These are phyloP conservation scores for Magnaporthiopsis poae DNA, from an alignment of 2,329 filamentous ascomycete species.

Conservation along the genomic window DNA sequence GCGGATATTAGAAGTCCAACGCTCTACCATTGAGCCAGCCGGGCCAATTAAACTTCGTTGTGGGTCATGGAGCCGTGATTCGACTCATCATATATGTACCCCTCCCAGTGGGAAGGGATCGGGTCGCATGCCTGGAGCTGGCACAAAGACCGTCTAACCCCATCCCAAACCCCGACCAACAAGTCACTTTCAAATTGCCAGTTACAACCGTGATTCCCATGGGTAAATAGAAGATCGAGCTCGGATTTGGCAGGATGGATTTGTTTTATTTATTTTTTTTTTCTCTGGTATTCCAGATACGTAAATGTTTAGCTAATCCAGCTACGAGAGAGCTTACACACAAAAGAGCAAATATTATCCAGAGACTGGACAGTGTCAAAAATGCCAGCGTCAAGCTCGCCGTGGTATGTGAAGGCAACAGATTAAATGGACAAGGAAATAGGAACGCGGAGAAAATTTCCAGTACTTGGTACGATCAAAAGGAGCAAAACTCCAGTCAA, in stretches of 20 bases:
- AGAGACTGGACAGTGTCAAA: not conserved
- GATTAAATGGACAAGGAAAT: not conserved
- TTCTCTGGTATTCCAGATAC: no score
- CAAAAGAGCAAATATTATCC: not conserved
- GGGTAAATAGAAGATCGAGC: no score
- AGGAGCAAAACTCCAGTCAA: not conserved
- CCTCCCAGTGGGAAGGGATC: not conserved
- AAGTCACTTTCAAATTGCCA: no score
- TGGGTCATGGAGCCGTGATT: not conserved
- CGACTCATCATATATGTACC: not conserved
- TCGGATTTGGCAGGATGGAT: not conserved
- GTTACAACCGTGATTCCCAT: no score
- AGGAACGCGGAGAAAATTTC: not conserved
- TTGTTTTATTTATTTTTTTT: not conserved
- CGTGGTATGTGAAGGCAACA: not conserved
- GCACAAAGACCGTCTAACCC: no score
- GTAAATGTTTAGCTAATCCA: not conserved
- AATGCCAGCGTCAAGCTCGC: not conserved
- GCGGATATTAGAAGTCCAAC: constrained; percentile 5
- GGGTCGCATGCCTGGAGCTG: not conserved
- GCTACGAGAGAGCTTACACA: not conserved
- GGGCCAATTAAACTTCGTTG: constrained; percentile 3
- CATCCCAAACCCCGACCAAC: no score
- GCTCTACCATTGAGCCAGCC: constrained; percentile 6
- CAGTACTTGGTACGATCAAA: not conserved